Percentiles rank a stretch among this genome's conserved stretches.
These are phyloP conservation scores for Penicillium flavigenum DNA, from an alignment of 495 filamentous ascomycete species.

Conservation along the genomic window DNA sequence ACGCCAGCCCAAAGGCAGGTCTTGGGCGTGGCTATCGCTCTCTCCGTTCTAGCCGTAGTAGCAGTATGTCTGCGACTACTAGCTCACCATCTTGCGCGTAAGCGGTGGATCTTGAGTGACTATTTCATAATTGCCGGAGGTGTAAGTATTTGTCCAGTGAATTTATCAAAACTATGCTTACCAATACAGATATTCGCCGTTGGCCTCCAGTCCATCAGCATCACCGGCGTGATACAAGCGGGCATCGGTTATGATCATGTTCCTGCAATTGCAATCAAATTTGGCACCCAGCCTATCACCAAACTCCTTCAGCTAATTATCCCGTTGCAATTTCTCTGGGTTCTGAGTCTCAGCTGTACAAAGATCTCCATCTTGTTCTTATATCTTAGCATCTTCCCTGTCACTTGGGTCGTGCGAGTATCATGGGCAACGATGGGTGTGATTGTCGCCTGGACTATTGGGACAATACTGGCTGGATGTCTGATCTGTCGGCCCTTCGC, in stretches of 20 bases:
- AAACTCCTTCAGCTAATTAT: constrained; percentile 19
- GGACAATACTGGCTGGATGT: constrained; percentile 29
- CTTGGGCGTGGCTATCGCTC: not conserved
- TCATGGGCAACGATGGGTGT: constrained; percentile 24
- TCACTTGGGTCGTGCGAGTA: constrained; percentile 14
- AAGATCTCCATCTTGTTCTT: constrained; percentile 38
- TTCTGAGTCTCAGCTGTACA: constrained; percentile 25
- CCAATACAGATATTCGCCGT: not conserved
- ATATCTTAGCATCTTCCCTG: constrained; percentile 37
- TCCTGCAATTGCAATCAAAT: not conserved
- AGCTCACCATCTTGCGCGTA: not conserved
- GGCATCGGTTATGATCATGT: constrained; percentile 1
- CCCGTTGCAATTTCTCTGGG: constrained; percentile 23
- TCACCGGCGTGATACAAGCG: not conserved
- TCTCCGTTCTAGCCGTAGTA: not conserved
- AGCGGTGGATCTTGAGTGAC: not conserved
- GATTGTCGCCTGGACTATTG: constrained; percentile 25
- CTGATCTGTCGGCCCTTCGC: constrained; percentile 51
- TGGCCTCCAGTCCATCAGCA: not conserved
- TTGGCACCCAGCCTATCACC: constrained; percentile 11
- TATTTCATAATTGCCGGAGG: not conserved
- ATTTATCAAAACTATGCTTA: not conserved
- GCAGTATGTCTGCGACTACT: not conserved
- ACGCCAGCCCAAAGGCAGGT: not conserved
- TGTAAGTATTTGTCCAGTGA: not conserved